Evolutionary conservation across 371 early-diverging fungal genomes (phyloP).

Genomic region (Mortierella sp.): DNA sequence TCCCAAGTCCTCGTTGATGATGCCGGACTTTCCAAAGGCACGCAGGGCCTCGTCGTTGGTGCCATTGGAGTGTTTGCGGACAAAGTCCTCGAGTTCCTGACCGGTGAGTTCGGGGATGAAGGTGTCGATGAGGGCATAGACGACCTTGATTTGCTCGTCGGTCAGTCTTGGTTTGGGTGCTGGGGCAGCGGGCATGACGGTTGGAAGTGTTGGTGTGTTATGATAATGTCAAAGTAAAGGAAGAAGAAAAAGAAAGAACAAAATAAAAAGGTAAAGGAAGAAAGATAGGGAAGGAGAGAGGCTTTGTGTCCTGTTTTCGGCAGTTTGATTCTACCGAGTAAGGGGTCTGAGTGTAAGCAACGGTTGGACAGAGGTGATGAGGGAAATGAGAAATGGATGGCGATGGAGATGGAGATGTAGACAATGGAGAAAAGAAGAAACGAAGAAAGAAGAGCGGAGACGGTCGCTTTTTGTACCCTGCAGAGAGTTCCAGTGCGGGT

Average conservation of each 20-base stretch:
- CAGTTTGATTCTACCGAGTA: background rate
- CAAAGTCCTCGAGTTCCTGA: slow-evolving; percentile 55
- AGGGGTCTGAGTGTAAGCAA: background rate
- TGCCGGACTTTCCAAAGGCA: slow-evolving; percentile 46
- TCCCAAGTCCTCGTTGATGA: slow-evolving; percentile 37
- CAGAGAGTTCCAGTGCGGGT: background rate
- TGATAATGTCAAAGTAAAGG: too few species aligned
- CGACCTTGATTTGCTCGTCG: slow-evolving; percentile 59
- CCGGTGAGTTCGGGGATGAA: slow-evolving; percentile 59
- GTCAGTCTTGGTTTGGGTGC: slow-evolving; percentile 41
- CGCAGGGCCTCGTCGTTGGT: slow-evolving; percentile 44
- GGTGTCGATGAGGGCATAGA: slow-evolving; percentile 64
- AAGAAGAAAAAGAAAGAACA: background rate
- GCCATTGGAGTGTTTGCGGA: slow-evolving; percentile 40
- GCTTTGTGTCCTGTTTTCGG: background rate
- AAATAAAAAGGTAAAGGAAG: background rate
- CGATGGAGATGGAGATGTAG: too few species aligned
- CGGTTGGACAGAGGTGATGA: background rate
- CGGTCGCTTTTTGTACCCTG: background rate
- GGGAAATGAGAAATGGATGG: background rate
- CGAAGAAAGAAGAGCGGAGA: background rate
- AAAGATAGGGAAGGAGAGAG: background rate
- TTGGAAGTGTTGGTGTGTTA: background rate
- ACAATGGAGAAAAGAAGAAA: background rate
- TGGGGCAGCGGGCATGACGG: slow-evolving; percentile 15